These are phyloP conservation scores for Trichosporon ovoides DNA, from an alignment of 1,284 basidiomycete species.

Conservation along the genomic window DNA sequence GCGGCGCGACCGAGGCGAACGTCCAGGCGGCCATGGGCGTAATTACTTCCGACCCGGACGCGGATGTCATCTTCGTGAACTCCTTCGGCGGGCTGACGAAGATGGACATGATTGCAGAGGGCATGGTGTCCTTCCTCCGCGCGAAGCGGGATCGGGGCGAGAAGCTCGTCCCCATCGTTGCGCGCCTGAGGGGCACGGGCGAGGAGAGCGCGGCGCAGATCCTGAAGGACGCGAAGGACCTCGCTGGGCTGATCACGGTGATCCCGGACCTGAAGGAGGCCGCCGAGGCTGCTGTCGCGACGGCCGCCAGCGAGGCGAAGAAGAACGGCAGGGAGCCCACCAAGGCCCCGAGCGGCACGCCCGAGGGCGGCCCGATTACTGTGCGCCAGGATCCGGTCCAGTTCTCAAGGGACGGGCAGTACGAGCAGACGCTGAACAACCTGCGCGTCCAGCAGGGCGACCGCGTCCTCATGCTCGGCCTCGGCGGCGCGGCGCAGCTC, in stretches of 20 bases:
- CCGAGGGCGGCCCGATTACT: neutral
- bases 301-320: constrained; percentile 1
- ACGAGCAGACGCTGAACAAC: constrained; percentile 74
- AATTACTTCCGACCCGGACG: constrained; percentile 21
- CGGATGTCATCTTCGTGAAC: constrained; percentile 28
- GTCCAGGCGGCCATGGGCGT: constrained; percentile 24
- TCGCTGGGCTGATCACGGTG: constrained; percentile 15
- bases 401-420: constrained; percentile 46
- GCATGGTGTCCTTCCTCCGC: constrained; percentile 11
- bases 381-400: constrained; percentile 7
- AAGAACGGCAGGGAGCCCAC: neutral
- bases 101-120: constrained; percentile 25
- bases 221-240: constrained; percentile 10
- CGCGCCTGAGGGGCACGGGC: constrained; percentile 24
- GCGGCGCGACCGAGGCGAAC: constrained; percentile 29
- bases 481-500: constrained; percentile 23
- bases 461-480: constrained; percentile 76
- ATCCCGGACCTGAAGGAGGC: constrained; percentile 22
- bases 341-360: neutral
- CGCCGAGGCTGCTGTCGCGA: constrained; percentile 17
- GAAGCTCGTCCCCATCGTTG: constrained; percentile 14
- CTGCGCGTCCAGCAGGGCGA: constrained; percentile 83
- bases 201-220: constrained; percentile 24
- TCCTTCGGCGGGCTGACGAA: constrained; percentile 30
- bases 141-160: constrained; percentile 8